Base-by-base conservation (phyloP, 1,284 basidiomycete genomes). In the Mycena citricolor region DNA sequence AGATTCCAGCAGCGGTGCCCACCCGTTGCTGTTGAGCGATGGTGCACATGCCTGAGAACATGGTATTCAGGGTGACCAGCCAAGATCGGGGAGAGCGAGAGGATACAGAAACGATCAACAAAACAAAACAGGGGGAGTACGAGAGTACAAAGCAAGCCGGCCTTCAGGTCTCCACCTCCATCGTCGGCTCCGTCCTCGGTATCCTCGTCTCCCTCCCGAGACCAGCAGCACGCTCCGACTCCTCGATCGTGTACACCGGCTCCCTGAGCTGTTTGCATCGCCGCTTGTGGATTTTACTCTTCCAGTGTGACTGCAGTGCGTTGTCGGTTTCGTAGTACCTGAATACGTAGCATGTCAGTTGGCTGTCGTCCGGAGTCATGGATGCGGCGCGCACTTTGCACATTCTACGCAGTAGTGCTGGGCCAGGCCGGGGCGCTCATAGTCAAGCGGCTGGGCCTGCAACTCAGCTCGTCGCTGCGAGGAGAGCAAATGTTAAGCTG, bases 391-490 rank as follows among this genome's bases (percentile, higher is more conserved):
- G 56, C 55, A 91, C 86, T 90, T 92, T 54, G 90, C 89, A 61
- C 91, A 94, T 69, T 94, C 90, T 1, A 94, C 84, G 59, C 91
- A 94, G 61, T 94, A 94, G 60, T 94, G 91, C 61, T 95, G 92
- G 4, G 80, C 91, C 26, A 95, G 71, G 49, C 92, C 92, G n/a
- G 92, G 91, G 61, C 81, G 84, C 54, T 93, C 90, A 56, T 82
- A 84, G 65, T 94, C 87, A 12, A 94, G 66, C 1, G 85, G 79
- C 66, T 95, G 92, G n/a, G 79, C 74, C 65, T 94, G 90, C n/a
- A 94, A 70, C 43, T 75, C 77, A 14, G 76, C 81, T 32, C 87
- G 75, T 57, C 85, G 83, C 81, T 89, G n/a, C n/a, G n/a, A n/a
- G n/a, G n/a, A 20, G 19, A 38, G 16, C 16, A 23, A n/a, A n/a